Conservation (phyloP, 1,284 basidiomycete species). For the Ceratorhiza oryzae-sativae region DNA sequence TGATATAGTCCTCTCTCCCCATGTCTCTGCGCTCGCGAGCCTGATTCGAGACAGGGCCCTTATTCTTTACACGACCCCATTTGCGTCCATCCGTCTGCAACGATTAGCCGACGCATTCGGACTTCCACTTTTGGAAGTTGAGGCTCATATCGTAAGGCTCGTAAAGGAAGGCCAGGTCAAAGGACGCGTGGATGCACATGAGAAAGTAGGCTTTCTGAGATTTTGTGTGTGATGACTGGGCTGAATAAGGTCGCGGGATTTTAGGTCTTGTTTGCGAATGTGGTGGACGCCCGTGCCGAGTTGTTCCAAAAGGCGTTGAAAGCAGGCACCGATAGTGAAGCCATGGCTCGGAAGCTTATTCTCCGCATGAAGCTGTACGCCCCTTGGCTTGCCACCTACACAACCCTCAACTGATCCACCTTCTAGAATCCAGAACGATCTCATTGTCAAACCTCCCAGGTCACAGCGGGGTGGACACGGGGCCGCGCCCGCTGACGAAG, state of each 20-base stretch:
- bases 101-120: conserved; percentile 85
- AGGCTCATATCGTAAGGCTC: conserved; percentile 71
- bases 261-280: conserved; percentile 75
- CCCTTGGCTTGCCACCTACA: not conserved
- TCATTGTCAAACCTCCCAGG: conserved; percentile 29
- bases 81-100: conserved; percentile 77
- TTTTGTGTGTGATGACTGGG: not conserved
- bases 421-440: conserved; percentile 39
- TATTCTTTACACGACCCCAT: conserved; percentile 86
- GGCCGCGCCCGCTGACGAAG: conserved; percentile 1
- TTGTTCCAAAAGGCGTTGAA: conserved; percentile 77
- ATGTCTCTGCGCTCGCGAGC: conserved; percentile 65
- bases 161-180: conserved; percentile 78
- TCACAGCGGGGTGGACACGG: conserved; percentile 5
- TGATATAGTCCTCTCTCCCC: conserved; percentile 75
- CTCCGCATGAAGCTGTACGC: conserved; percentile 77
- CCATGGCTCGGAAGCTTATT: conserved; percentile 74
- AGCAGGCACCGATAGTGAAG: conserved; percentile 70
- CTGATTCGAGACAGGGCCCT: conserved; percentile 75
- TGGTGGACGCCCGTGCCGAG: conserved; percentile 73
- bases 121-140: conserved; percentile 72
- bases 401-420: not conserved
- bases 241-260: not conserved
- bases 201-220: conserved; percentile 61
- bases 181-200: conserved; percentile 79